phyloP scores from a whole-genome alignment of 1,139 yeast species.

The Pichia sp. region DNA sequence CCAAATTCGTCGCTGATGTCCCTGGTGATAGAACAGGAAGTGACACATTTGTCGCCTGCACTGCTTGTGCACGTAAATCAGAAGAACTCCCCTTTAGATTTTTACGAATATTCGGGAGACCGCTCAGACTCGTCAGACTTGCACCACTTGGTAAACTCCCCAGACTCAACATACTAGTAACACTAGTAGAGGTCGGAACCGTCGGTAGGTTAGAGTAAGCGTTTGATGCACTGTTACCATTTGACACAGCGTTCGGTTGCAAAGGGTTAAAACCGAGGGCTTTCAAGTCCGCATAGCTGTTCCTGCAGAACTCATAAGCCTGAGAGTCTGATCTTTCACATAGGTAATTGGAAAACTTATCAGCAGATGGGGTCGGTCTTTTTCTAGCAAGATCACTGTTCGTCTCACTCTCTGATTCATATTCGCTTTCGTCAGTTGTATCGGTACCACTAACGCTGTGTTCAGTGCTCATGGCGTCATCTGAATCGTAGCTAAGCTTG shows the following conservation, averaged over 20 bases:
- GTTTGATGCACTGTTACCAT: background rate
- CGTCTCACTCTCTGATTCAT: slow-evolving; percentile 13
- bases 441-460: slow-evolving; percentile 15
- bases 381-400: slow-evolving; percentile 13
- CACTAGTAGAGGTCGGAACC: slow-evolving; percentile 6
- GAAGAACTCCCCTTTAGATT: slow-evolving; percentile 14
- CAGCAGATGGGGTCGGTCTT: background rate
- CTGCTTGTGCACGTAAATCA: slow-evolving; percentile 12
- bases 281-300: slow-evolving; percentile 8
- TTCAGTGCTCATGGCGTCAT: slow-evolving; percentile 48
- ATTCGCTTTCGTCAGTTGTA: slow-evolving; percentile 22
- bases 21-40: background rate
- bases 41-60: slow-evolving; percentile 4
- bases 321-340: slow-evolving; percentile 25
- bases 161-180: slow-evolving; percentile 5
- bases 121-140: slow-evolving; percentile 5
- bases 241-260: background rate
- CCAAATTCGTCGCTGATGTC: too few species aligned
- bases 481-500: slow-evolving; percentile 33
- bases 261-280: slow-evolving; percentile 4
- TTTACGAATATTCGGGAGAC: slow-evolving; percentile 6
- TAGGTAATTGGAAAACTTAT: slow-evolving; percentile 5
- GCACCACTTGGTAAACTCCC: slow-evolving; percentile 6
- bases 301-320: slow-evolving; percentile 22
- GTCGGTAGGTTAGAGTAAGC: slow-evolving; percentile 1